phyloP scores from a whole-genome alignment of 331 rosid genomes.

The Spiraea crenata region DNA sequence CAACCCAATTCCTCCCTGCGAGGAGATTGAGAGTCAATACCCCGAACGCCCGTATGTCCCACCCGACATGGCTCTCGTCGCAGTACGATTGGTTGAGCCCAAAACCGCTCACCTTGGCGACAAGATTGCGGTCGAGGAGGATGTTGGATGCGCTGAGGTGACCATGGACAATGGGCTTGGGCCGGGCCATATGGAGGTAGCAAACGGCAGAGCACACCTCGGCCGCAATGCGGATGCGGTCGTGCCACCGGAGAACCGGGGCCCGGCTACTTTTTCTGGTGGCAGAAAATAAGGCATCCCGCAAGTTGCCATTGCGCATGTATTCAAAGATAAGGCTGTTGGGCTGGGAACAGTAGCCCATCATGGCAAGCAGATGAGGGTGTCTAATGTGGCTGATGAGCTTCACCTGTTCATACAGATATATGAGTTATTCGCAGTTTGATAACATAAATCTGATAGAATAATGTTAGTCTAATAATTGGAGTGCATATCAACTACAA shows the following conservation, averaged over 20 bases:
- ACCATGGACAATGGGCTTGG: slow-evolving; percentile 48
- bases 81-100: slow-evolving; percentile 31
- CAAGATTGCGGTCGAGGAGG: slow-evolving; percentile 62
- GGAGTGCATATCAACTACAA: too few species aligned
- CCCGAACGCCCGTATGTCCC: slow-evolving; percentile 57
- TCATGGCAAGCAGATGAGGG: slow-evolving; percentile 61
- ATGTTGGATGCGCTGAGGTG: slow-evolving; percentile 43
- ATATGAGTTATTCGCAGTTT: background rate
- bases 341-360: slow-evolving; percentile 66
- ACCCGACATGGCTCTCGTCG: slow-evolving; percentile 14
- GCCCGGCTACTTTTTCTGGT: slow-evolving; percentile 23
- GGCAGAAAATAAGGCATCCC: slow-evolving; percentile 41
- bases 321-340: slow-evolving; percentile 58
- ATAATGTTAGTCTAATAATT: background rate
- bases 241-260: slow-evolving; percentile 53
- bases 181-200: slow-evolving; percentile 44
- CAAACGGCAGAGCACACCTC: slow-evolving; percentile 57
- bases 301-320: slow-evolving; percentile 65
- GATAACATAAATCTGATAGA: background rate
- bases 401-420: slow-evolving; percentile 46
- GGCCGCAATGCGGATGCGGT: slow-evolving; percentile 46
- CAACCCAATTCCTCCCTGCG: slow-evolving; percentile 51
- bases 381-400: slow-evolving; percentile 56
- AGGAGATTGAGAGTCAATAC: slow-evolving; percentile 44
- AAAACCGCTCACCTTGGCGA: slow-evolving; percentile 51